Evolutionary conservation across 495 filamentous ascomycete species (phyloP), one percentile per base, ranked within the genome.

Genomic region (Penicillium goetzii): DNA sequence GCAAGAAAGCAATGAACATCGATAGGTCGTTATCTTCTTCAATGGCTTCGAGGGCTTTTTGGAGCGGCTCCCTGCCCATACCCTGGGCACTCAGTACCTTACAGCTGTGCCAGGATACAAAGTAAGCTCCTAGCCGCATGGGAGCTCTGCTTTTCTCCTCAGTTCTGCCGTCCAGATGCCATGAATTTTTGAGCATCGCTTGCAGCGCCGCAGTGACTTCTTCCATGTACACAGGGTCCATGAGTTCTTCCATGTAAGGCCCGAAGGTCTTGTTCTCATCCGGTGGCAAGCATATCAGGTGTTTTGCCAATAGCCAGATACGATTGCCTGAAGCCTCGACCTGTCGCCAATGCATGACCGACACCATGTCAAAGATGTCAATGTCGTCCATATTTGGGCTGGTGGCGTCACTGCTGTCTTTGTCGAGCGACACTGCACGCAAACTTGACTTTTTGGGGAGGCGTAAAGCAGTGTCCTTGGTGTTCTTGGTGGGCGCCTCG

Each of bases 61-160:
- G 34, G n/a, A 61, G 12, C 5, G 19, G 9, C 1, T 45, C 34
- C 5, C 26, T 61, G 0, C 21, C 19, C 19, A 55, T 19, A 7
- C 50, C 59, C 14, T 4, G 17, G 36, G 51, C 32, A 12, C 1
- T 23, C 40, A 58, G 34, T 23, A 38, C 2, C 12, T 41, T 56
- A 26, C 76, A 73, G 38, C 76, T 73, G 10, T 78, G 57, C 75
- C 78, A 83, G 19, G 75, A 77, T 25, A 83, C 72, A 40, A 72
- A 80, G 53, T 79, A 68, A 15, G 70, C 64, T 2, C 72, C 71
- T 8, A 73, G 65, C 2, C 74, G 72, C 72, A 81, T 76, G 23
- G 74, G 54, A 4, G 65, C 19, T 12, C 55, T 38, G 28, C 45
- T 65, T 2, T 70, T 55, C 1, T 56, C 56, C 1, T 51, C 14